A percentile compares a stretch with the other conserved stretches of the same genome.
phyloP scores from a whole-genome alignment of 768 basidiomycete species.

The Mycena amicta region DNA sequence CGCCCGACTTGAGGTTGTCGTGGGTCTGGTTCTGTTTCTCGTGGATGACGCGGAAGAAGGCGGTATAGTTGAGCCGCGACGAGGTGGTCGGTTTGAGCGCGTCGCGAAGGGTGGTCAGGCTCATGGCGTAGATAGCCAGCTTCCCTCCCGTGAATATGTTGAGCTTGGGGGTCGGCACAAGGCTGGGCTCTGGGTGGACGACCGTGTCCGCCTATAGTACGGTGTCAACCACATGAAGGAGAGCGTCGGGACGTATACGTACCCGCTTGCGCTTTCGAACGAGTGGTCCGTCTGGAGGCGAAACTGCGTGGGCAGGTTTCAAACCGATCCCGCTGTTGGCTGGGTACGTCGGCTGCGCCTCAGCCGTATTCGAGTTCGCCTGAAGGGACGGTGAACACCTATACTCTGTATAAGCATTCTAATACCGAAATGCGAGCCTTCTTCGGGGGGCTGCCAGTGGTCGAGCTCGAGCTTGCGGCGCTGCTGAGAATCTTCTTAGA shows the following conservation, averaged over 20 bases:
- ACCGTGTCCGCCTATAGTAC: not conserved
- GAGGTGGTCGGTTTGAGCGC: not conserved
- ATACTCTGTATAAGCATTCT: too few species aligned
- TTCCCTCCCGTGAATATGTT: not conserved
- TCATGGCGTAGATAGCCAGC: not conserved
- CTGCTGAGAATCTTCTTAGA: not conserved
- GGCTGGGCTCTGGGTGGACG: not conserved
- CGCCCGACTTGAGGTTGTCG: not conserved
- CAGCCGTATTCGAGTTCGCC: not conserved
- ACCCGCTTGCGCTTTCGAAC: not conserved
- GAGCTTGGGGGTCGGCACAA: not conserved
- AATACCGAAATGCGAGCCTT: not conserved
- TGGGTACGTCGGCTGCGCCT: not conserved
- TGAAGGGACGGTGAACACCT: not conserved
- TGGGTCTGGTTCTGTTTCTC: not conserved
- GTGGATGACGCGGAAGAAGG: not conserved
- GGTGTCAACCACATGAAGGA: not conserved
- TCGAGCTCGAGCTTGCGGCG: not conserved
- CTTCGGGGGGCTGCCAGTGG: not conserved
- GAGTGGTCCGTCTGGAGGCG: not conserved
- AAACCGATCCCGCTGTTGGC: not conserved
- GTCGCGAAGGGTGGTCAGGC: not conserved
- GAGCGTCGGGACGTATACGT: not conserved
- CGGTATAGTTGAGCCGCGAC: not conserved
- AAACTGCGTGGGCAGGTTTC: not conserved